These are phyloP conservation scores for Podospora pseudocomata DNA, from an alignment of 495 filamentous ascomycete species.

Conservation along the genomic window DNA sequence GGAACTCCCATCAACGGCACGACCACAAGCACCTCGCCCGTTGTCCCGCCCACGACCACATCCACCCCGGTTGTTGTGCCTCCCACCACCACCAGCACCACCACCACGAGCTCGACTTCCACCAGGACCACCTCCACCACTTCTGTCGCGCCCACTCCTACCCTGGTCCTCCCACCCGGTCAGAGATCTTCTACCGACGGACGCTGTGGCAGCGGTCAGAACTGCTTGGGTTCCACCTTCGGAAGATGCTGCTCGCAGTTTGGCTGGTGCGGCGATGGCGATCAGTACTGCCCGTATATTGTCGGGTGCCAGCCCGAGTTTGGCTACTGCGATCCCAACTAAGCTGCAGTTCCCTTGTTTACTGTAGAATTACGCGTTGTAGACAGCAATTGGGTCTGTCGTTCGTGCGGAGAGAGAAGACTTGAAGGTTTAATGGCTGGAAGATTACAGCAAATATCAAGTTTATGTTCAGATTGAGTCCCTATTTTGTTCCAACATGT, in stretches of 20 bases:
- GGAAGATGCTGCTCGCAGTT: conserved; percentile 38
- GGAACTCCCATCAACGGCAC: conserved; percentile 13
- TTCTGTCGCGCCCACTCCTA: conserved; percentile 11
- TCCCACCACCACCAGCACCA: conserved; percentile 9
- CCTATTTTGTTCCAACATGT: background rate
- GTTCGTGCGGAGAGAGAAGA: background rate
- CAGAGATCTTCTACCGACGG: conserved; percentile 28
- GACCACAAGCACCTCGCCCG: conserved; percentile 7
- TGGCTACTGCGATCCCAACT: conserved; percentile 30
- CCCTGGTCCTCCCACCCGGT: conserved; percentile 22
- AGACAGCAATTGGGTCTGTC: background rate
- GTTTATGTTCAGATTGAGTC: background rate
- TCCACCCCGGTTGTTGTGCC: conserved; percentile 1
- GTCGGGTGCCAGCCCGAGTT: conserved; percentile 33
- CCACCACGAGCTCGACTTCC: background rate
- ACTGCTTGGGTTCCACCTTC: conserved; percentile 27
- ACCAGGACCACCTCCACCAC: conserved; percentile 7
- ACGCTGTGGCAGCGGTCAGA: conserved; percentile 27
- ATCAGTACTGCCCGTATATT: conserved; percentile 44
- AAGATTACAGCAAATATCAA: background rate
- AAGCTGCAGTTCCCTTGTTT: background rate
- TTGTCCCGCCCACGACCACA: background rate
- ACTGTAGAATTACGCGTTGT: background rate
- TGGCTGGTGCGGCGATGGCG: conserved; percentile 42
- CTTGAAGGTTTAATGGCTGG: background rate